Conservation (phyloP, 2,329 filamentous ascomycete genomes). For the Setomelanomma holmii region DNA sequence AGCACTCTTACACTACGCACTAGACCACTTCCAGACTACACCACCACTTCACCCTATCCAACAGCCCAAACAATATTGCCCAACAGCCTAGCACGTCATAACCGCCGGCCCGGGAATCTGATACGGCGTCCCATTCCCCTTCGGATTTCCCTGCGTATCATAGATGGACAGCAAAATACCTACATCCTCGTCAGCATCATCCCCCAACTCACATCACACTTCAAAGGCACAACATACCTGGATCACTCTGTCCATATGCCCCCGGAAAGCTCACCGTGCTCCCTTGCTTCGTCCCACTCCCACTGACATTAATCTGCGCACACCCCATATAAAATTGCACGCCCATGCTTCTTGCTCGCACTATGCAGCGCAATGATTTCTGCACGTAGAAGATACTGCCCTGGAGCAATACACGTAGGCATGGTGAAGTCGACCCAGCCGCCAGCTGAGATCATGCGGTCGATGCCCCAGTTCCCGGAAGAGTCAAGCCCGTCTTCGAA, state of each 20-base stretch:
- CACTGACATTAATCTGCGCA: constrained; percentile 44
- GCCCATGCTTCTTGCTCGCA: constrained; percentile 37
- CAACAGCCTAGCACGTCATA: constrained; percentile 54
- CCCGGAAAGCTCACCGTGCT: constrained; percentile 43
- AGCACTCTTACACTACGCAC: too few relatives aligned
- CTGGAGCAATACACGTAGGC: constrained; percentile 44
- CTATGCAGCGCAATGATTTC: constrained; percentile 57
- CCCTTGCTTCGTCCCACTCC: constrained; percentile 29
- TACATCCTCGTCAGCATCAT: too few relatives aligned
- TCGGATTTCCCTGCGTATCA: constrained; percentile 25
- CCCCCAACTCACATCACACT: too few relatives aligned
- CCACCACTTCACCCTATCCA: background rate
- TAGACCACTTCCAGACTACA: background rate
- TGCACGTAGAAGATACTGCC: constrained; percentile 53
- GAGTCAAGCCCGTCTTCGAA: constrained; percentile 50
- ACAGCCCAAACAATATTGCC: too few relatives aligned
- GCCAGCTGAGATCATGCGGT: constrained; percentile 55
- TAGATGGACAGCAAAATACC: constrained; percentile 43
- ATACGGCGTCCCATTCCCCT: constrained; percentile 48
- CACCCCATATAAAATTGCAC: constrained; percentile 54
- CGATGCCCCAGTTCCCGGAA: constrained; percentile 57
- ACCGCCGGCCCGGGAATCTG: constrained; percentile 59
- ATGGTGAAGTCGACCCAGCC: constrained; percentile 56
- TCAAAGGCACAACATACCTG: too few relatives aligned
- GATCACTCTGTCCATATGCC: constrained; percentile 40